Conservation (phyloP, 1,284 basidiomycete genomes). For the Leccinum insigne region DNA sequence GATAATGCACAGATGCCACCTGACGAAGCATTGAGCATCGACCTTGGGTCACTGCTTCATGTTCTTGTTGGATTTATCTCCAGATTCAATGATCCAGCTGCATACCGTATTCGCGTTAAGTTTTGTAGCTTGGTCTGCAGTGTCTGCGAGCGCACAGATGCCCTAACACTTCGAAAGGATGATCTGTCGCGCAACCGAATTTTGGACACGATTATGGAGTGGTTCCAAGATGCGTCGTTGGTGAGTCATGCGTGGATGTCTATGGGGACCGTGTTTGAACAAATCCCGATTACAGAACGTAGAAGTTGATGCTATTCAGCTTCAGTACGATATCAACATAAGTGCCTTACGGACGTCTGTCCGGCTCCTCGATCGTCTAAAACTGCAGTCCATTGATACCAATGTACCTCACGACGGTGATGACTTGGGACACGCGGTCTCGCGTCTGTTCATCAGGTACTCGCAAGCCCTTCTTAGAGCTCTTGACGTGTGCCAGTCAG, state of each 20-base stretch:
- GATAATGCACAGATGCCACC: conserved; percentile 66
- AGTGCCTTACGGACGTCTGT: conserved; percentile 72
- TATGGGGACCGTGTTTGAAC: conserved; percentile 8
- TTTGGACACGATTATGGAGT: conserved; percentile 74
- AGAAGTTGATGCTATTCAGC: conserved; percentile 33
- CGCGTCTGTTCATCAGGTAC: conserved; percentile 79
- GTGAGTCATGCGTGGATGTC: conserved; percentile 37
- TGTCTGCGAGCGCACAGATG: conserved; percentile 62
- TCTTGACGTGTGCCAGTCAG: conserved; percentile 51
- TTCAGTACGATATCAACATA: conserved; percentile 68
- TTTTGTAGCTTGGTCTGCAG: conserved; percentile 76
- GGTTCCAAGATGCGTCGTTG: conserved; percentile 57
- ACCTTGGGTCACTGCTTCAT: conserved; percentile 67
- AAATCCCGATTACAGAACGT: conserved; percentile 20
- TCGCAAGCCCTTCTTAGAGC: conserved; percentile 65
- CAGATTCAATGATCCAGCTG: conserved; percentile 54
- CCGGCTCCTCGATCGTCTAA: conserved; percentile 74
- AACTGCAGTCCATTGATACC: conserved; percentile 62
- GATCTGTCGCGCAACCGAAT: conserved; percentile 66
- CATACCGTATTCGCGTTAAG: conserved; percentile 69
- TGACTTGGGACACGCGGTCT: conserved; percentile 66
- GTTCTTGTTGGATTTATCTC: conserved; percentile 68
- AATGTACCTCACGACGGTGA: conserved; percentile 54
- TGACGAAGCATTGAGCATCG: conserved; percentile 66
- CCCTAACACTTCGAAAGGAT: conserved; percentile 66